Evolutionary conservation across 2,329 filamentous ascomycete genomes (phyloP), one percentile per base, ranked within the genome.

Genomic region (Chrysosphaeria jannelii): DNA sequence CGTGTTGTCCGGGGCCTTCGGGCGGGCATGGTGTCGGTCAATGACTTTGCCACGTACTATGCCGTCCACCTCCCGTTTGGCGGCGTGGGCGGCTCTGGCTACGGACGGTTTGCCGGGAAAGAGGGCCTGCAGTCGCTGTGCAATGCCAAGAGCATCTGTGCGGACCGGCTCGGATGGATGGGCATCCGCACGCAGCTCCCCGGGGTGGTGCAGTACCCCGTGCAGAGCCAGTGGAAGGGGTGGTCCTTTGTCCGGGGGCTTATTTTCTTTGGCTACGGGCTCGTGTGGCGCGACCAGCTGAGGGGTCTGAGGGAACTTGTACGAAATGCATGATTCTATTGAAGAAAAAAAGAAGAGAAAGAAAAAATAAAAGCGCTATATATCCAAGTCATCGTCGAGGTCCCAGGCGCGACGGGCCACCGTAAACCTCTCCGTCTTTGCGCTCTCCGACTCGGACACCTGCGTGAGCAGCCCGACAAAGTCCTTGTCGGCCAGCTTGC

Each of bases 11-110:
- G 45, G 11, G 59, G 62, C 13, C 53, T 91, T 24, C 61, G 68
- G 30, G 65, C 71, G 0, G 85, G 85, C 21, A 91, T 90, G 71
- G 74, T 93, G 1, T 65, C 76, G 13, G 61, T 97, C 34, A 97
- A 97, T 41, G 85, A 97, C 47, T 97, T 97, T 38, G 85, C 68
- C 11, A 69, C 65, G 14, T 91, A 66, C 43, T 97, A 97, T 39
- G 76, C 81, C 24, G 79, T 89, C 6, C 78, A 90, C 44, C 48
- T 97, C 19, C 85, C 85, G 1, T 97, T 97, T 43, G 85, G 85
- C 18, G 85, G 79, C 25, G 64, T 74, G n/a, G 64, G 61, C 27
- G 81, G 78, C 1, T 88, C 72, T 13, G 85, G 74, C 0, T 93
- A 93, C 41, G 85, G 85, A 2, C 57, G 81, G 3, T 97, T 97